Evolutionary conservation across 2,329 filamentous ascomycete genomes (phyloP), one percentile per base, ranked within the genome.

Genomic region (Exutisphaerella laricina): DNA sequence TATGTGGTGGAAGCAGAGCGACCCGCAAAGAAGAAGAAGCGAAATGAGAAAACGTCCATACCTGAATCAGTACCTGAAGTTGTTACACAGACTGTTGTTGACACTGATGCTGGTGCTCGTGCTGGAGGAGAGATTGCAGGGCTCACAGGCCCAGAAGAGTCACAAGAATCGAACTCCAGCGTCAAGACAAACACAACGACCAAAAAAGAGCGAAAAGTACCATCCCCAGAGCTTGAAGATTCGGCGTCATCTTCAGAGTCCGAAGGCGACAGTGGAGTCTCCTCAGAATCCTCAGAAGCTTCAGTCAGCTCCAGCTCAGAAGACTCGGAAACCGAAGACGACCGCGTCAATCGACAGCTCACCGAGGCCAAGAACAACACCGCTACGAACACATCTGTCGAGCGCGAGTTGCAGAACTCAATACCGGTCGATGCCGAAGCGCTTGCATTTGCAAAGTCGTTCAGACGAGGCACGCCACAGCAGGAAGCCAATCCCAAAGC

Each of bases 381-480:
- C 10, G 46, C 41, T 17, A 46, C 46, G 5, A 54, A 54, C 36
- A 47, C 41, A 9, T 30, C 41, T 4, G 34, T 30, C 20, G 41
- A 44, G 29, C 34, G 41, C 4, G 41, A 44, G 8, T 20, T 26
- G n/a, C 35, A 45, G 30, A 49, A 50, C 31, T 43, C 36, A 4
- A 43, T 43, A 22, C 40, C 32, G 5, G 12, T 43, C 5, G 25
- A 36, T 12, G 36, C 39, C 14, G 25, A 35, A 20, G 30, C 38
- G 13, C 37, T 30, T 8, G 42, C 41, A 7, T 22, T 41, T 3
- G 33, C 45, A 29, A 17, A 25, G 16, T 36, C 37, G n/a, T 98
- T 94, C 74, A 97, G 96, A 68, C 79, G 79, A 4, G 7, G 9
- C 18, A 66, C 78, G 0, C 74, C 78, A 25, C 64, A 70, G 22